Percentiles rank a stretch among this genome's conserved stretches.
Evolutionary conservation across 371 early-diverging fungal genomes (phyloP).

Genomic region (Coemansia sp.): DNA sequence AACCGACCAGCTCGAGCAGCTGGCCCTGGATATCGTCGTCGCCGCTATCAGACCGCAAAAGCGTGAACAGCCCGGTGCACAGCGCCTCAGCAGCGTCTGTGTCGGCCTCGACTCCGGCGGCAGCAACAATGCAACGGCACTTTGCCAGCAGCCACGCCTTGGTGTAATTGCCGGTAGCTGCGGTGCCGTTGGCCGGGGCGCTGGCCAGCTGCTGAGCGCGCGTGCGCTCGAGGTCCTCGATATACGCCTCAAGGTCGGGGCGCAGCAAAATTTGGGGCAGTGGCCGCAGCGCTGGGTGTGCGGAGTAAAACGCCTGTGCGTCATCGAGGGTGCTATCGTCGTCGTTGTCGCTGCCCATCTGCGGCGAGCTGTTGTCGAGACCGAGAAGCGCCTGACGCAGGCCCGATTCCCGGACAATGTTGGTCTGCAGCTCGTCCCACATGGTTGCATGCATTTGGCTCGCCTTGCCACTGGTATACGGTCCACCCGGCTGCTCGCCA

Average conservation of each 20-base stretch:
- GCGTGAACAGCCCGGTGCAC: constrained; percentile 59
- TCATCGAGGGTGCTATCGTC: background rate
- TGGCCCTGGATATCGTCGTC: constrained; percentile 65
- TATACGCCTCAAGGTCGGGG: constrained; percentile 20
- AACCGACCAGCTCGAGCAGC: constrained; percentile 77
- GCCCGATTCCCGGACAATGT: constrained; percentile 18
- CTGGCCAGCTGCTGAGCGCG: background rate
- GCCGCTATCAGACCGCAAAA: constrained; percentile 56
- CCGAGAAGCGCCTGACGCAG: constrained; percentile 18
- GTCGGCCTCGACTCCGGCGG: constrained; percentile 4
- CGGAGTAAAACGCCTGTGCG: constrained; percentile 1
- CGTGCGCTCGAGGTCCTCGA: constrained; percentile 18
- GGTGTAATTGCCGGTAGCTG: background rate
- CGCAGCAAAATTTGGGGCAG: constrained; percentile 37
- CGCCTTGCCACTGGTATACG: background rate
- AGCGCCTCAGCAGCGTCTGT: constrained; percentile 47
- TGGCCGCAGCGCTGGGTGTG: constrained; percentile 12
- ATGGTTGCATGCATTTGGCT: background rate
- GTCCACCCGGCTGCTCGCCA: background rate
- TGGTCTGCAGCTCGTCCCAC: constrained; percentile 13
- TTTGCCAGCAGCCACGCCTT: constrained; percentile 21
- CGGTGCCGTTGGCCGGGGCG: background rate
- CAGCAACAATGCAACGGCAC: constrained; percentile 12
- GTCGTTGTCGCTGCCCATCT: background rate
- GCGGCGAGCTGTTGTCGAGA: background rate